phyloP scores from a whole-genome alignment of 805 yeast genomes.

The Teunomyces tritomae region DNA sequence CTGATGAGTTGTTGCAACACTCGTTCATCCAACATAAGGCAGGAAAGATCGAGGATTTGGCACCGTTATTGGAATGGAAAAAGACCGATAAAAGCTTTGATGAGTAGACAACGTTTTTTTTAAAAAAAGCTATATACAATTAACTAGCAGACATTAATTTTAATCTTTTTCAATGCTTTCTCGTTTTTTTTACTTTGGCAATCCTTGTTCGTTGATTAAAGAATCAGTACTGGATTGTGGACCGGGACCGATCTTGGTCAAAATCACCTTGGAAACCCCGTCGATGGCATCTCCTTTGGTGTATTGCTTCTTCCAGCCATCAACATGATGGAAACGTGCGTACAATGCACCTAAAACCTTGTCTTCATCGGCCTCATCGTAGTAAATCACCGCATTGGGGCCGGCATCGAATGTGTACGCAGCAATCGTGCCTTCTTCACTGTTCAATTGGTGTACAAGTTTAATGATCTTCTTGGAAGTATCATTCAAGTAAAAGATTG shows the following conservation, averaged over 20 bases:
- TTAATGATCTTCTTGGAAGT: conserved; percentile 78
- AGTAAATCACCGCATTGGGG: conserved; percentile 96
- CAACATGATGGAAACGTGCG: conserved; percentile 53
- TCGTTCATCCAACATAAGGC: conserved; percentile 61
- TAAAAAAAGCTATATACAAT: too few relatives aligned
- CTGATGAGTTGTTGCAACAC: conserved; percentile 83
- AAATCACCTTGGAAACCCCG: conserved; percentile 81
- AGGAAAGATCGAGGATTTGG: conserved; percentile 57
- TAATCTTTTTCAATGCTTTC: too few relatives aligned
- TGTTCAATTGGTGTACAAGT: conserved; percentile 75
- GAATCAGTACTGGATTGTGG: conserved; percentile 62
- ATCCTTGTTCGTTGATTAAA: conserved; percentile 58
- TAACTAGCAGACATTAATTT: neutral
- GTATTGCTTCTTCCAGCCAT: conserved; percentile 61
- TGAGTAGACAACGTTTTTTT: neutral
- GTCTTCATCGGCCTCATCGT: conserved; percentile 71
- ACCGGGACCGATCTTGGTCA: conserved; percentile 85
- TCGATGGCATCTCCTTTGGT: conserved; percentile 1
- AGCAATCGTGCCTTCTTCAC: conserved; percentile 66
- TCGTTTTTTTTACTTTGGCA: conserved; percentile 55
- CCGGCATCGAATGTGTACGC: conserved; percentile 99
- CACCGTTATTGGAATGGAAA: conserved; percentile 55
- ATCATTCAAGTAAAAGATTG: conserved; percentile 91
- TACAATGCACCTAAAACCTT: conserved; percentile 69
- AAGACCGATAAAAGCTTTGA: conserved; percentile 11